These are phyloP conservation scores for Rickenella mellea DNA, from an alignment of 768 basidiomycete genomes.

Conservation along the genomic window DNA sequence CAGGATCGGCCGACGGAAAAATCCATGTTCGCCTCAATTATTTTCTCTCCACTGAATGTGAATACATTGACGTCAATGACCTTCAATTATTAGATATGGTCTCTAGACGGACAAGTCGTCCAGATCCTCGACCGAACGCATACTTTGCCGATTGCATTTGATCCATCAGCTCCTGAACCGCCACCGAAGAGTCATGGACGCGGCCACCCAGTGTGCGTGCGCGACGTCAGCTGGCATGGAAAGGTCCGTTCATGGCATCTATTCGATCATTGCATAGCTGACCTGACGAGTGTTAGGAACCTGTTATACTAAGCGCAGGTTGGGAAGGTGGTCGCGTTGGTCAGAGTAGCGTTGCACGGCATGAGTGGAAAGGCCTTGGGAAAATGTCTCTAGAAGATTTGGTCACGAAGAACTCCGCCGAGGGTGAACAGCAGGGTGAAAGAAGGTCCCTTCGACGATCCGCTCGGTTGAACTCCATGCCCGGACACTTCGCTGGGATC, in stretches of 20 bases:
- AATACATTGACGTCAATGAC: constrained; percentile 1
- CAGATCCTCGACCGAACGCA: constrained; percentile 76
- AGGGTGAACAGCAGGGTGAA: too few relatives aligned
- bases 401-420: constrained; percentile 43
- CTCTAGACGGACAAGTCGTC: constrained; percentile 79
- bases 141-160: constrained; percentile 58
- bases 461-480: constrained; percentile 6
- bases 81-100: constrained; percentile 65
- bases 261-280: background rate
- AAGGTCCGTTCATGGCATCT: constrained; percentile 34
- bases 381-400: constrained; percentile 75
- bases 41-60: constrained; percentile 2
- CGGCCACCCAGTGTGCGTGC: constrained; percentile 48
- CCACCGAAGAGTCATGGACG: constrained; percentile 18
- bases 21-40: constrained; percentile 53
- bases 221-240: constrained; percentile 94
- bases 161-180: constrained; percentile 60
- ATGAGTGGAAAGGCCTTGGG: constrained; percentile 91
- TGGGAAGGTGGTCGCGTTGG: constrained; percentile 66
- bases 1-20: constrained; percentile 78
- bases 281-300: constrained; percentile 42
- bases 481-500: constrained; percentile 10
- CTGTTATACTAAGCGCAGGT: constrained; percentile 83
- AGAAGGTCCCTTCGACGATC: constrained; percentile 10
- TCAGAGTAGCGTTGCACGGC: constrained; percentile 77